Base-by-base conservation (phyloP, 164 flowering plant species). In the Houttuynia cordata region DNA sequence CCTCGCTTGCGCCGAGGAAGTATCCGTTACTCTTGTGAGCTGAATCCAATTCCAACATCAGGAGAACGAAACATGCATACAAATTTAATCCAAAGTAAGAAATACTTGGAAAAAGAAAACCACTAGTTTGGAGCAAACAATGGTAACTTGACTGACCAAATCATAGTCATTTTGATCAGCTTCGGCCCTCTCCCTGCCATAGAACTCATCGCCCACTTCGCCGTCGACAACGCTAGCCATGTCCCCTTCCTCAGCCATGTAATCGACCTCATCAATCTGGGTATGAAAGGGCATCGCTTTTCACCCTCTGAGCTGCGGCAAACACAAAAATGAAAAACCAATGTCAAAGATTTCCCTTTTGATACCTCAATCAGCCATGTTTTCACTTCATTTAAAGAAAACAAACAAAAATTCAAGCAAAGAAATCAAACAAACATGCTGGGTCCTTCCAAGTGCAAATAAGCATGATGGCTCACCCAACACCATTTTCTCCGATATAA, bases 11-110 rank as follows among this genome's bases (percentile, higher is more conserved):
- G 76, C 64, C 18, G 87, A 67, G 19, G 87, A 80, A 24, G 88
- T 86, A 72, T 86, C 92, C 1, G 83, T 79, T 60, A 76, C 79
- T 70, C 74, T 77, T 7, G 75, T 78, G 57, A 79, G 79, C 91
- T 85, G 71, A 57, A 15, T 56, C 60, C 22, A 56, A 22, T 24
- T 45, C 25, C 9, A 24, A 55, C 37, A 59, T 25, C 13, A 49
- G 55, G 0, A 56, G 5, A 12, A 56, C 10, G 20, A 24, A 24
- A 24, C 25, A 56, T 8, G 13, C 15, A 23, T 12, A 45, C 30
- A 41, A 59, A 17, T 15, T 21, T 17, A 56, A 19, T 24, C 15
- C n/a, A 1, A 25, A 4, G 20, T 20, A 58, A 24, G n/a, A 17
- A 37, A 7, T 22, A 6, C 34, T 7, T 14, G 20, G 2, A 13